Conservation (phyloP, 306 rosid species). For the barrel medic (Medicago truncatula) region MtrunA17r5.0-ANR NC_053045.1:55783501-55784000, state of each 20-base stretch:
- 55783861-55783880: not conserved
- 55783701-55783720: constrained; percentile 20
- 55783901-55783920: constrained; percentile 14
- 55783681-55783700: not conserved
- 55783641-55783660: constrained; percentile 23
- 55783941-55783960: constrained; percentile 15
- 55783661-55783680: not conserved
- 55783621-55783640: constrained; percentile 18
- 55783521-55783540: constrained; percentile 3
- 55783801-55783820: constrained; percentile 12
- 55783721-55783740: constrained; percentile 31
- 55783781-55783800: constrained; percentile 25
- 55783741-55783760: constrained; percentile 18
- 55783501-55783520: not conserved
- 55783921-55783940: constrained; percentile 16
- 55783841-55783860: constrained; percentile 29
- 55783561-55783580: constrained; percentile 12
- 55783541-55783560: constrained; percentile 11
- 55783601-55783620: constrained; percentile 21
- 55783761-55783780: constrained; percentile 16
- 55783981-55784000: not conserved
- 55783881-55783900: not conserved
- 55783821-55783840: not conserved
- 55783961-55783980: not conserved
- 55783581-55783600: constrained; percentile 10